Conservation (phyloP, 2,329 filamentous ascomycete species). For the Ophioceras dolichostomum region DNA sequence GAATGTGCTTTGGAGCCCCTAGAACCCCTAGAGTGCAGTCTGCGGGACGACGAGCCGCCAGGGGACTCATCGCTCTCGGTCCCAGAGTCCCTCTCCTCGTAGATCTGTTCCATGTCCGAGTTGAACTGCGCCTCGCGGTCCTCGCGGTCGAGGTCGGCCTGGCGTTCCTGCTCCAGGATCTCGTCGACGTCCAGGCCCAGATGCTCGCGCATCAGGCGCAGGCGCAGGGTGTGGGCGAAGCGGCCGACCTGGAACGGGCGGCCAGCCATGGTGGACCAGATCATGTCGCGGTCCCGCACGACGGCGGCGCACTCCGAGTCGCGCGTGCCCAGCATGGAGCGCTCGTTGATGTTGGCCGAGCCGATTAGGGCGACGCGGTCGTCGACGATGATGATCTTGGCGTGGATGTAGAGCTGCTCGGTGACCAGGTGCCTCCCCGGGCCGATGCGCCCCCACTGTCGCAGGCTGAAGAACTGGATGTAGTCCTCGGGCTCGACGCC, state of each 20-base stretch:
- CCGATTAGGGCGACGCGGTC: conserved; percentile 89
- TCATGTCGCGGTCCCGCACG: conserved; percentile 85
- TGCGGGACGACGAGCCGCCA: background rate
- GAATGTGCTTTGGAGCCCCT: too few relatives aligned
- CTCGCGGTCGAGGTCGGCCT: conserved; percentile 49
- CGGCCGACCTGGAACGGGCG: conserved; percentile 80
- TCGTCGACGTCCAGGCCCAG: conserved; percentile 91
- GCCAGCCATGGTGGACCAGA: conserved; percentile 84
- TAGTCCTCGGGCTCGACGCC: conserved; percentile 91
- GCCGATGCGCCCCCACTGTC: conserved; percentile 86
- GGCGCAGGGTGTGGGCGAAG: conserved; percentile 84
- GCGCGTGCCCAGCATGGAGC: conserved; percentile 82
- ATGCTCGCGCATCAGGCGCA: conserved; percentile 94
- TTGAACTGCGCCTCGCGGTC: conserved; percentile 32
- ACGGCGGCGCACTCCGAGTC: conserved; percentile 89
- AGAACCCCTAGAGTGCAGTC: too few relatives aligned
- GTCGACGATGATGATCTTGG: conserved; percentile 93
- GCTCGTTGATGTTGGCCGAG: conserved; percentile 96
- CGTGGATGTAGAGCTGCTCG: conserved; percentile 96
- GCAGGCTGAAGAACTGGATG: conserved; percentile 86
- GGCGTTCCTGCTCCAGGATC: conserved; percentile 67
- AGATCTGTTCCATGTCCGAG: conserved; percentile 50
- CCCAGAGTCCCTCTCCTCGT: conserved; percentile 15
- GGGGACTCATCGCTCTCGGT: background rate
- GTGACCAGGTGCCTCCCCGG: conserved; percentile 74